Base-by-base conservation (phyloP, 768 basidiomycete genomes). In the Lepiota venenata region DNA sequence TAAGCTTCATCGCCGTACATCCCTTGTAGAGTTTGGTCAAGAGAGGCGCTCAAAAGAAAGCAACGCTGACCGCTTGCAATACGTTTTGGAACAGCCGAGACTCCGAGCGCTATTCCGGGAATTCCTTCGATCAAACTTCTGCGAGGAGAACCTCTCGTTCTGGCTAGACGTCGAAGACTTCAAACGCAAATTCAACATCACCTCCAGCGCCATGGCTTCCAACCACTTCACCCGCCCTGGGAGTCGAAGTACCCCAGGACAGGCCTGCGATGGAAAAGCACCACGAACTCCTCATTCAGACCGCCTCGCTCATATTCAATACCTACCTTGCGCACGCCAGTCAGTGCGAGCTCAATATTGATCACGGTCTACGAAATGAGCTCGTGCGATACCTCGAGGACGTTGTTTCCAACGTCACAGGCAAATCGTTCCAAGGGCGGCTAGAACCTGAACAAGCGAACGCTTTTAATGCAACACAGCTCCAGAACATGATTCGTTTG, bases 121-220 rank as follows among this genome's bases (percentile, higher is more conserved):
- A 59, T 96, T 94, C 75, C 71, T 99, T 51, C 83, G 92, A 29
- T 79, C 84, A 52, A 98, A 98, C 69, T 98, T 97, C 68, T 98
- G 93, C 72, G 97, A 99, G 66, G 97, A 99, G 76, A 99, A 99
- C 67, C 73, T 99, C 60, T 87, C 88, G 44, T 99, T 98, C 74
- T 99, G 93, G 91, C 69, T 98, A 52, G 97, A 99, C 64, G 95
- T 98, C 2, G 83, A 93, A 67, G 97, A 99, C 67, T 97, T 99
- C 76, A 95, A 93, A 73, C 83, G 88, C 63, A 89, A 94, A 67
- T 99, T 99, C 74, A 86, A 84, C 64, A 98, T 94, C 54, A 97
- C 97, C 0, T 96, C 93, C 3, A 93, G 86, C 61, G 95, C 94
- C 11, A 83, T 88, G 55, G 88, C 88, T 7, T 78, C 77, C 27